Base-by-base conservation (phyloP, 352 stramenopile species). In the Globisporangium uncinulatum region DNA sequence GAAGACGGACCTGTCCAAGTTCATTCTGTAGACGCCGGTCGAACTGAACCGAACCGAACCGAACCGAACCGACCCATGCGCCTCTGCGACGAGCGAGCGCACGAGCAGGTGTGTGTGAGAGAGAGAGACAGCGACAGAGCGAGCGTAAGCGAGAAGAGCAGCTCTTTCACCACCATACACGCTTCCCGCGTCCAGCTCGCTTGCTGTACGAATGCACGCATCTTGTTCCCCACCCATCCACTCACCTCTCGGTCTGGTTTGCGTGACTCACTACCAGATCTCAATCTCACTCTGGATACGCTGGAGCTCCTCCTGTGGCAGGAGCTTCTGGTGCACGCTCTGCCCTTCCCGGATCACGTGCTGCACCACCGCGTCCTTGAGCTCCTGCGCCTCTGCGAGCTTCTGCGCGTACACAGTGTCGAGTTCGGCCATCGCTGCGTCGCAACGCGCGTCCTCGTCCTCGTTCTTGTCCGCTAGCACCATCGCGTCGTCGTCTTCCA, bases 1-100 rank as follows among this genome's bases (percentile, higher is more conserved):
- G 74, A 94, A 92, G 63, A 96, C 85, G 59, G 96, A 99, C 71
- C 84, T 99, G 36, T 98, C 94, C 57, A 98, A 98, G 80, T 99
- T 98, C 75, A 99, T 99, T 81, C 86, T 99, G 69, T 99, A 97
- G 76, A 76, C 53, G 39, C 21, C n/a, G n/a, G n/a, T n/a, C n/a
- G n/a, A n/a, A n/a, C n/a, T n/a, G n/a, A n/a, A n/a, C n/a, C n/a
- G n/a, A n/a, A n/a, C n/a, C n/a, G n/a, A n/a, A n/a, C n/a, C n/a
- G n/a, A n/a, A n/a, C n/a, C n/a, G n/a, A n/a, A n/a, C n/a, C n/a
- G n/a, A n/a, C n/a, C n/a, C n/a, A n/a, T n/a, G n/a, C n/a, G n/a
- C n/a, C n/a, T 1, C 19, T 17, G 9, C 48, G 32, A 59, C 39
- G 17, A 32, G 32, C 19, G 29, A 53, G 32, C 32, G 56, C 10